Base-by-base conservation (phyloP, 805 yeast species). In the Cyberlindnera americana region DNA sequence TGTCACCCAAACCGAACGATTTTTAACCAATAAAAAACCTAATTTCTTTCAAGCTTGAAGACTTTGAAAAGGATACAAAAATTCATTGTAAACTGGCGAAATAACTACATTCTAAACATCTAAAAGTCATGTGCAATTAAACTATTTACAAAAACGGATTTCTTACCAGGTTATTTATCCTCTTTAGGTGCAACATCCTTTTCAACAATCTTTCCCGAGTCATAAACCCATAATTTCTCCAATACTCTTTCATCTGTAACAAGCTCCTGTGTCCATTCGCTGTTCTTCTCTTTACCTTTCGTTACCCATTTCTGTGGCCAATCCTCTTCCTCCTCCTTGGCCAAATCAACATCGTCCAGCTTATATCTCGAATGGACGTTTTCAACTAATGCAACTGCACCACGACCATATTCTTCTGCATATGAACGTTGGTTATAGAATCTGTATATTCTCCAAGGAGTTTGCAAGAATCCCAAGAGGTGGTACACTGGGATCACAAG, bases 291-390 rank as follows among this genome's bases (percentile, higher is more conserved):
- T 33, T 62, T 58, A n/a, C 96, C 95, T 43, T 71, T 73, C 49
- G 78, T 72, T 24, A 86, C 83, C 96, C 97, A 91, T 42, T 73
- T 72, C 39, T 67, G 61, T 12, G 96, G 96, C 97, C 97, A 91
- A 48, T 86, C 91, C 6, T 60, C 54, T 57, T 90, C 96, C 59
- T 89, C 96, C 29, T 68, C 77, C 38, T 65, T 53, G 40, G 64
- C 72, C 16, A 60, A 36, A 14, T 62, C 61, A 14, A 62, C 56
- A 41, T 77, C 79, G 4, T 52, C 50, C 10, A 56, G 43, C 33
- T 67, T 60, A 53, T 77, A 84, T 9, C 78, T 75, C 35, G 95
- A 68, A 4, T 66, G 56, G 6, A 42, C 21, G 40, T 70, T 61
- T 30, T 72, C 69, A 23, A 77, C 77, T 1, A 73, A 59, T 0